Conservation (phyloP, 768 basidiomycete genomes). For the Amanita exitialis region DNA sequence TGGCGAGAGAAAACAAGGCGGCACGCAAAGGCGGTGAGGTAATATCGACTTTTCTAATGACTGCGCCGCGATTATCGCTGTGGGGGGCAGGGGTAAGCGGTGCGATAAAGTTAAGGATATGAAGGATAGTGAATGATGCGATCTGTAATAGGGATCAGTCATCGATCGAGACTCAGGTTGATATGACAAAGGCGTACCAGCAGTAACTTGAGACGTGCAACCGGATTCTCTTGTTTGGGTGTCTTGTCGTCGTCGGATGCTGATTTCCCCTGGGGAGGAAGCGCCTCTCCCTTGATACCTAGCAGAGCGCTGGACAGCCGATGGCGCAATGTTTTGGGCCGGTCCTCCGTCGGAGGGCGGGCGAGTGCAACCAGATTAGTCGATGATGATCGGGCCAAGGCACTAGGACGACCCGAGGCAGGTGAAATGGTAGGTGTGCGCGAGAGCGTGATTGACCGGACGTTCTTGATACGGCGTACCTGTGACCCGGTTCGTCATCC, state of each 20-base stretch:
- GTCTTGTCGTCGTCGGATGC: constrained; percentile 16
- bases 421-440: constrained; percentile 22
- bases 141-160: constrained; percentile 34
- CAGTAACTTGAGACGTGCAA: constrained; percentile 80
- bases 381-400: constrained; percentile 20
- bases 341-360: neutral
- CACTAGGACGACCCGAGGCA: constrained; percentile 17
- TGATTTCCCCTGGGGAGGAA: constrained; percentile 17
- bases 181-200: constrained; percentile 41
- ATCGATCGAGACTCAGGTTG: neutral
- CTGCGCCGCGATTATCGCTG: constrained; percentile 20
- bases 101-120: constrained; percentile 87
- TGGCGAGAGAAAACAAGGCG: constrained; percentile 49
- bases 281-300: constrained; percentile 30
- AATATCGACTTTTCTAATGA: constrained; percentile 57
- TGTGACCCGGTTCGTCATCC: constrained; percentile 14
- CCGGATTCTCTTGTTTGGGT: constrained; percentile 64
- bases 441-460: constrained; percentile 36
- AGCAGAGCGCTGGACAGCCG: constrained; percentile 18
- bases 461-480: constrained; percentile 65
- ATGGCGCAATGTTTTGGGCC: constrained; percentile 19
- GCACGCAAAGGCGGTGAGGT: constrained; percentile 47
- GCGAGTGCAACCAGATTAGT: constrained; percentile 13
- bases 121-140: constrained; percentile 82
- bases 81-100: constrained; percentile 63